These are phyloP conservation scores for Citrullus amarus DNA, from an alignment of 306 rosid genomes.

Conservation along the genomic window DNA sequence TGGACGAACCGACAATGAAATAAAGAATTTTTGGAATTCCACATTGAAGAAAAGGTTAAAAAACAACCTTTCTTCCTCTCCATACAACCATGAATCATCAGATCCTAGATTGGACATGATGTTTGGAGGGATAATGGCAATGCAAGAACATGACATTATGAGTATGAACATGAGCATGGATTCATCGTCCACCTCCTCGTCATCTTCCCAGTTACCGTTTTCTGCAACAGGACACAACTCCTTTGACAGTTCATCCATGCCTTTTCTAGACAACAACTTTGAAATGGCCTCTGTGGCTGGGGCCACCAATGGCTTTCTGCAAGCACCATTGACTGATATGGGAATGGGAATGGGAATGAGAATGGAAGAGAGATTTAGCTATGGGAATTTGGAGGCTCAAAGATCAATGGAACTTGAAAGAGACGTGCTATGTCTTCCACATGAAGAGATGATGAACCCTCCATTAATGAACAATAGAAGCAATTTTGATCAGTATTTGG, in stretches of 20 bases:
- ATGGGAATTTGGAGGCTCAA: slow-evolving; percentile 29
- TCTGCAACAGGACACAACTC: slow-evolving; percentile 15
- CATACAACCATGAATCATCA: slow-evolving; percentile 41
- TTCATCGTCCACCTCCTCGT: slow-evolving; percentile 53
- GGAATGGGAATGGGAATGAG: slow-evolving; percentile 12
- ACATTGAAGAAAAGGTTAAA: slow-evolving; percentile 70
- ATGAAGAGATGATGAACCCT: background rate
- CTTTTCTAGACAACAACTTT: slow-evolving; percentile 26
- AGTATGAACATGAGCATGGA: slow-evolving; percentile 50
- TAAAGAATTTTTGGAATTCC: slow-evolving; percentile 92
- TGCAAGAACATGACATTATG: slow-evolving; percentile 28
- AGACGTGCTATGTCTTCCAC: slow-evolving; percentile 37
- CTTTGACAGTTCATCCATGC: slow-evolving; percentile 30
- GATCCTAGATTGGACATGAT: slow-evolving; percentile 22
- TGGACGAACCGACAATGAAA: slow-evolving; percentile 89
- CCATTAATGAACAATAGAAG: slow-evolving; percentile 34
- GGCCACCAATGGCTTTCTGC: slow-evolving; percentile 21
- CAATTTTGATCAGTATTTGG: slow-evolving; percentile 3
- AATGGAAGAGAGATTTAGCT: slow-evolving; percentile 2
- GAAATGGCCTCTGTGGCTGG: slow-evolving; percentile 17
- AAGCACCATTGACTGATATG: slow-evolving; percentile 27
- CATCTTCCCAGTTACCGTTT: slow-evolving; percentile 26
- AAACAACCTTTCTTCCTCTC: slow-evolving; percentile 22
- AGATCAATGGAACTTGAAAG: slow-evolving; percentile 34
- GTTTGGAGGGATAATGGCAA: slow-evolving; percentile 24